Conservation (phyloP, 495 filamentous ascomycete genomes). For the Penicillium dipodomyicola region DNA sequence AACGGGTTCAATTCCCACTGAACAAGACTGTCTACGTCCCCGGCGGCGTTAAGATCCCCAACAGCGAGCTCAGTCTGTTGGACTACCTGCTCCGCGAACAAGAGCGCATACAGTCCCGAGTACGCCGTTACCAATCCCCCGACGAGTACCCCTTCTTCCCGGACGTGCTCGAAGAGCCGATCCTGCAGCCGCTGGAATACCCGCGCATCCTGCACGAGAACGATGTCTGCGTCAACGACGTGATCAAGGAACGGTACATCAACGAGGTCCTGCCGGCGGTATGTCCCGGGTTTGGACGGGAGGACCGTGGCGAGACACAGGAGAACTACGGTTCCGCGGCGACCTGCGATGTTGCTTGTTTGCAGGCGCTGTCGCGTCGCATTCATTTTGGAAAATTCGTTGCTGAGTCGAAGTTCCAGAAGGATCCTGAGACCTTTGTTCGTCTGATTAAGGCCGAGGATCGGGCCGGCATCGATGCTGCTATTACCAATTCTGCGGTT, state of each 20-base stretch:
- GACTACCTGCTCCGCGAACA: constrained; percentile 92
- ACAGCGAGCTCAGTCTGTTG: constrained; percentile 70
- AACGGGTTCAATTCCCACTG: constrained; percentile 94
- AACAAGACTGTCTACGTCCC: constrained; percentile 84
- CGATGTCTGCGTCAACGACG: constrained; percentile 84
- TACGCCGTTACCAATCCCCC: constrained; percentile 91
- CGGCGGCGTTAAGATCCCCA: constrained; percentile 78
- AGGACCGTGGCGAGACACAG: constrained; percentile 78
- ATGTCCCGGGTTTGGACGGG: constrained; percentile 67
- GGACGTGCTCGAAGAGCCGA: constrained; percentile 70
- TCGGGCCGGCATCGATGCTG: constrained; percentile 73
- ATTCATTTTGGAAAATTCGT: constrained; percentile 99
- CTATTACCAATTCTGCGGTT: constrained; percentile 86
- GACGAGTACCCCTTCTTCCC: constrained; percentile 99
- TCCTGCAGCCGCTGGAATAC: constrained; percentile 85
- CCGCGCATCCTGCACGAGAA: constrained; percentile 90
- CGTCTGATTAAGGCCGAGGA: constrained; percentile 76
- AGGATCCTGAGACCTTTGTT: constrained; percentile 77
- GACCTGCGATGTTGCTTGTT: constrained; percentile 82
- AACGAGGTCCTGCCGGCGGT: constrained; percentile 76
- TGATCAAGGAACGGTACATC: constrained; percentile 83
- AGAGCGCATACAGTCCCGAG: constrained; percentile 86
- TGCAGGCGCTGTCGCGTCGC: constrained; percentile 87
- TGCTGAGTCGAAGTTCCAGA: constrained; percentile 93
- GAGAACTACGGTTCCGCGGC: constrained; percentile 96